Evolutionary conservation across 305 asterid species (phyloP).

Genomic region (Fraxinus albicans): DNA sequence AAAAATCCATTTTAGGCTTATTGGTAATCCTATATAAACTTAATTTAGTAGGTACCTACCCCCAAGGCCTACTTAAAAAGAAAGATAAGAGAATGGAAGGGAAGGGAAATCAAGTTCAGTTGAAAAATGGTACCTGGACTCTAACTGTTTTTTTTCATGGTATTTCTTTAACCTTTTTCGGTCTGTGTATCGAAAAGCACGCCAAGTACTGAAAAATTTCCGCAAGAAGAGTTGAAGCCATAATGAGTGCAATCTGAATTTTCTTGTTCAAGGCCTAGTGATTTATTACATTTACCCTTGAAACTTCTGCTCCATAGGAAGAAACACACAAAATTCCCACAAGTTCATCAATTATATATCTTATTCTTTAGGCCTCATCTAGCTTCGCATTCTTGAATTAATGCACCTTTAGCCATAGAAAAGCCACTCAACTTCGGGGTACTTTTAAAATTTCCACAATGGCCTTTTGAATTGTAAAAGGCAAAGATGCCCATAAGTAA

Average conservation of each 20-base stretch:
- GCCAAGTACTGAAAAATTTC: constrained; percentile 43
- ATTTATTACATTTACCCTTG: constrained; percentile 50
- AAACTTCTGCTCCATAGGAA: constrained; percentile 31
- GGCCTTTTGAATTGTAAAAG: too few species aligned
- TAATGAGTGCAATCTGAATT: constrained; percentile 70
- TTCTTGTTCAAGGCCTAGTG: constrained; percentile 77
- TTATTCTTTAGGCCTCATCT: neutral
- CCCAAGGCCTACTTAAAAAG: neutral
- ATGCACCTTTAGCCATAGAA: neutral
- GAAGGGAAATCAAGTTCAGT: neutral
- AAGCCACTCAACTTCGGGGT: neutral
- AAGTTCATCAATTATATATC: neutral
- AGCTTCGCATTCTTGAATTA: neutral
- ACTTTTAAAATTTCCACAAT: too few species aligned
- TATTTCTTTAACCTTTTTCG: constrained; percentile 35
- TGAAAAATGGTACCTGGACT: constrained; percentile 43
- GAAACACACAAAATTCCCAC: neutral
- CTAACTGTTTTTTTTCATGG: constrained; percentile 25
- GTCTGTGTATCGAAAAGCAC: constrained; percentile 57
- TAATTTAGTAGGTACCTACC: neutral
- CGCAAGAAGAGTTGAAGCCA: constrained; percentile 69
- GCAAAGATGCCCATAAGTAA: too few species aligned
- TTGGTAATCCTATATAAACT: neutral
- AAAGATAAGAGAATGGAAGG: neutral
- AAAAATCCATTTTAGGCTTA: neutral